Evolutionary conservation across 306 rosid genomes (phyloP).

Genomic region (Geum urbanum): DNA sequence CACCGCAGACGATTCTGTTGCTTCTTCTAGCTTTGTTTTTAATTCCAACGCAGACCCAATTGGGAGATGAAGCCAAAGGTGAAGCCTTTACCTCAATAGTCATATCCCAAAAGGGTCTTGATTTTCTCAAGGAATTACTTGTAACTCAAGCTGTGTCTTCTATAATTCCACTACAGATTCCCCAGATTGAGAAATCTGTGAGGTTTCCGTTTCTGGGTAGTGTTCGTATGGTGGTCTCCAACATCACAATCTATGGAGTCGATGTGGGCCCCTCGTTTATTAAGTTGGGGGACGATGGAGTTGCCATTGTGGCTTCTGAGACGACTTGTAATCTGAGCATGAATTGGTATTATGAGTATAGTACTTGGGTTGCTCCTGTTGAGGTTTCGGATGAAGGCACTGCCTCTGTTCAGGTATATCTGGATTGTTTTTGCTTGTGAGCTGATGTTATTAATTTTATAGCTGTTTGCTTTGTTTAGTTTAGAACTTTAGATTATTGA

Average conservation of each 20-base stretch:
- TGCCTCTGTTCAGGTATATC: slow-evolving; percentile 69
- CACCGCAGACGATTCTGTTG: slow-evolving; percentile 37
- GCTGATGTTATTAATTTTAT: neutral
- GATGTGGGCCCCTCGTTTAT: slow-evolving; percentile 55
- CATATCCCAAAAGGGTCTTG: slow-evolving; percentile 70
- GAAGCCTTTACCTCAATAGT: slow-evolving; percentile 53
- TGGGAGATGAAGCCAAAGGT: slow-evolving; percentile 31
- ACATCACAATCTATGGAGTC: slow-evolving; percentile 55
- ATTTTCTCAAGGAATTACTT: slow-evolving; percentile 67
- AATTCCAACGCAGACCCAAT: slow-evolving; percentile 34
- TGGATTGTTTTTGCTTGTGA: neutral
- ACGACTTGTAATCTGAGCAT: slow-evolving; percentile 69
- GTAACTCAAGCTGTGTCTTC: slow-evolving; percentile 59
- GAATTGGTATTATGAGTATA: slow-evolving; percentile 73
- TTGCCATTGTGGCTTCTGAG: slow-evolving; percentile 56
- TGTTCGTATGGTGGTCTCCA: slow-evolving; percentile 49
- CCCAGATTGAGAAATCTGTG: slow-evolving; percentile 44
- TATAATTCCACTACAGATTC: slow-evolving; percentile 55
- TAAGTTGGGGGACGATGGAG: slow-evolving; percentile 53
- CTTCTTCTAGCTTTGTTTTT: slow-evolving; percentile 40
- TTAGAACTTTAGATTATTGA: neutral
- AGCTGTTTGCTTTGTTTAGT: neutral
- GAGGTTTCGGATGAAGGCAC: slow-evolving; percentile 58
- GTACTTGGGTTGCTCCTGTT: slow-evolving; percentile 67
- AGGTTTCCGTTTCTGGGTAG: slow-evolving; percentile 68